Evolutionary conservation across 768 basidiomycete genomes (phyloP), one percentile per base, ranked within the genome.

Genomic region (Strobilomyces echinocephalus): DNA sequence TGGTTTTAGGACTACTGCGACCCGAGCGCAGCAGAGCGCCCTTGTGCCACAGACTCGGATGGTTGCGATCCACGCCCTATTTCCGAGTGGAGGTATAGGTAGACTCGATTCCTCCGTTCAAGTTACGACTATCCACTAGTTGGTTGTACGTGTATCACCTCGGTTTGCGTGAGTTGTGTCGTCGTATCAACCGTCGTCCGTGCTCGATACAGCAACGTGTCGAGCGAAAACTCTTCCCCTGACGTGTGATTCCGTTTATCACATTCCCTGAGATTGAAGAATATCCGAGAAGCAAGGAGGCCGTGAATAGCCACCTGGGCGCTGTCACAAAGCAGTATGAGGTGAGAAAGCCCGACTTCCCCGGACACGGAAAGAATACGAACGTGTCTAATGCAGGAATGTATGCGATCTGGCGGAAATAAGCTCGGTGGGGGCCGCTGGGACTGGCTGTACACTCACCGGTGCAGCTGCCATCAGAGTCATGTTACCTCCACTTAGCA

Each of bases 231-330:
- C 2, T 36, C 55, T 0, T 38, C 9, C n/a, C 8, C 31, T 1
- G 9, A 16, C 12, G 18, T 26, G 7, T 20, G 40, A 0, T 18
- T 26, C 16, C 46, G 36, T 38, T 28, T 40, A 34, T 63, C 58
- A 28, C 61, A 63, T 24, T 58, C 41, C 21, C 49, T 56, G 5
- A 70, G 66, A 39, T 59, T 63, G 59, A 67, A 70, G 31, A 67
- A 62, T 20, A 67, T 70, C 20, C 68, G 58, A 43, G 54, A 61
- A 31, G 63, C 56, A 10, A 67, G 57, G 12, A 70, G 42, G 24
- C 66, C 44, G 14, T 68, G 66, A 33, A 67, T 34, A 1, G 61
- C 68, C 31, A 70, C 53, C 42, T 68, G 66, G 3, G 66, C 67
- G 15, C 65, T 67, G 31, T 58, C 24, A 14, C 10, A 8, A 30